Evolutionary conservation across 169 alveolate genomes (phyloP).

Genomic region (Plasmodium inui): DNA sequence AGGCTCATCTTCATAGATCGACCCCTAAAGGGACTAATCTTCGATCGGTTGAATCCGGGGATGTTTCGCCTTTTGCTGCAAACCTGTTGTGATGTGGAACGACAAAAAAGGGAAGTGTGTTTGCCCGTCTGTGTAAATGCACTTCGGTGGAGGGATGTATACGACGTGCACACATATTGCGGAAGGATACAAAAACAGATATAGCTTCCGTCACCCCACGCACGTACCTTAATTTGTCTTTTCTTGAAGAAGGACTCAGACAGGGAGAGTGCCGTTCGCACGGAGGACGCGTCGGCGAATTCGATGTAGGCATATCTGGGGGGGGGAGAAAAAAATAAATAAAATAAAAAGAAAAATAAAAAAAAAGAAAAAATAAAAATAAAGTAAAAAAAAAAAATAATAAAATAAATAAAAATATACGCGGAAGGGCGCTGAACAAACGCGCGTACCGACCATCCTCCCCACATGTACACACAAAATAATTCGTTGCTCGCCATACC

Average conservation of each 20-base stretch:
- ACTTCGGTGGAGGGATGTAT: not conserved
- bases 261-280: constrained; percentile 89
- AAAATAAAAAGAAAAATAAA: too few species aligned
- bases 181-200: not conserved
- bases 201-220: not conserved
- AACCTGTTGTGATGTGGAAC: constrained; percentile 71
- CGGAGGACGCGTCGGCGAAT: constrained; percentile 89
- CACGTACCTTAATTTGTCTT: constrained; percentile 89
- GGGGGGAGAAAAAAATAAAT: not conserved
- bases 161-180: not conserved
- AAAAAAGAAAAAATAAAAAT: not conserved
- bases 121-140: not conserved
- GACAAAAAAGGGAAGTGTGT: not conserved
- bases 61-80: constrained; percentile 88
- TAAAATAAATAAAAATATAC: not conserved
- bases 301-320: constrained; percentile 94
- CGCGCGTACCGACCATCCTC: not conserved
- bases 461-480: not conserved
- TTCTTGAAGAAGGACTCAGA: constrained; percentile 92
- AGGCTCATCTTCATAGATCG: constrained; percentile 28
- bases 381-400: not conserved
- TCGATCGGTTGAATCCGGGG: constrained; percentile 83
- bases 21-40: constrained; percentile 60
- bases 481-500: constrained; percentile 69
- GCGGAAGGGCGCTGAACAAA: not conserved